Conservation (phyloP, 1,139 yeast genomes). For the Zygosaccharomyces pseudobailii region DNA sequence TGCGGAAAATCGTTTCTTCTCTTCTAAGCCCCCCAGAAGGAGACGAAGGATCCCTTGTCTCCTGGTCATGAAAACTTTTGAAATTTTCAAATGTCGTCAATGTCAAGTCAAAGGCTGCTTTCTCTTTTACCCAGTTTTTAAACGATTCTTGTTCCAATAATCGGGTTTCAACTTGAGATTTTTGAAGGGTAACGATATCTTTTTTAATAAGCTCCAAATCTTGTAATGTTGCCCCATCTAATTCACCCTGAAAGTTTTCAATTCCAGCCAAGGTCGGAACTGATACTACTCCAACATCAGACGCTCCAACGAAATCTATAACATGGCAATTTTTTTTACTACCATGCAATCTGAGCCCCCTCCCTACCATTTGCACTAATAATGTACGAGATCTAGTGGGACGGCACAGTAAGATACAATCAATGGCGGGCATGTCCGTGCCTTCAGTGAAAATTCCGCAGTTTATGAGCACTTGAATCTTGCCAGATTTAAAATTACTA, state of each 20-base stretch:
- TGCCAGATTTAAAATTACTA: conserved; percentile 55
- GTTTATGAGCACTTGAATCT: conserved; percentile 70
- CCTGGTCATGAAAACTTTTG: conserved; percentile 24
- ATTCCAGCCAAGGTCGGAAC: conserved; percentile 57
- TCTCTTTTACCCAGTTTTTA: conserved; percentile 14
- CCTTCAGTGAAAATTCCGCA: conserved; percentile 95
- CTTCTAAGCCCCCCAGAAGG: not conserved
- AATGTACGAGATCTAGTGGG: conserved; percentile 76
- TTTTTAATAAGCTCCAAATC: conserved; percentile 33
- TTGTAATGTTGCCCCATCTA: conserved; percentile 37
- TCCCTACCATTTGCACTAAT: conserved; percentile 83
- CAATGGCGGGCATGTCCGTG: conserved; percentile 89
- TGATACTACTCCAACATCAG: conserved; percentile 54
- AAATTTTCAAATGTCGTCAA: conserved; percentile 32
- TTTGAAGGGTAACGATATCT: conserved; percentile 26
- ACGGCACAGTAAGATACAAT: conserved; percentile 69
- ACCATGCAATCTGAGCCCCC: conserved; percentile 67
- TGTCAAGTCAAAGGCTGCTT: conserved; percentile 29
- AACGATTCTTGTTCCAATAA: conserved; percentile 6
- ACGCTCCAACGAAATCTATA: conserved; percentile 68
- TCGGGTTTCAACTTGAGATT: conserved; percentile 6
- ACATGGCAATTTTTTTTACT: conserved; percentile 67
- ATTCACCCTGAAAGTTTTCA: conserved; percentile 33
- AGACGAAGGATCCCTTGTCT: conserved; percentile 4
- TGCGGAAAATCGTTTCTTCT: not conserved